A percentile compares a stretch with the other conserved stretches of the same genome.
phyloP scores from a whole-genome alignment of 352 stramenopile genomes.

The Pythium pyrilobum region DNA sequence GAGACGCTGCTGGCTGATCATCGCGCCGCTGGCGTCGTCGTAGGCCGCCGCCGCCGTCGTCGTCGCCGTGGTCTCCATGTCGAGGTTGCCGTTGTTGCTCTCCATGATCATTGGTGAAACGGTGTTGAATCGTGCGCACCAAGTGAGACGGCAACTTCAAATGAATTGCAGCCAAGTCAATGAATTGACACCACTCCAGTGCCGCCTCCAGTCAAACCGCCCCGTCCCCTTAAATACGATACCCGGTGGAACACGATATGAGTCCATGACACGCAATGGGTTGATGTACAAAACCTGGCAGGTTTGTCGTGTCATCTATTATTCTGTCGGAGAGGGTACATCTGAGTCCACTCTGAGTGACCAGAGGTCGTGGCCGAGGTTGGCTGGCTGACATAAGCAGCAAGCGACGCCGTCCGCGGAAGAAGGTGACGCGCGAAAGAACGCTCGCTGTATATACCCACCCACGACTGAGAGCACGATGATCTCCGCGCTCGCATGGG shows the following conservation, averaged over 20 bases:
- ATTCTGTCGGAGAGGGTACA: conserved; percentile 15
- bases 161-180: conserved; percentile 25
- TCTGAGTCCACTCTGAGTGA: background rate
- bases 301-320: too few species aligned
- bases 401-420: background rate
- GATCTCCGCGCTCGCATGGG: conserved; percentile 59
- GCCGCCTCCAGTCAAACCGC: conserved; percentile 18
- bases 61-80: background rate
- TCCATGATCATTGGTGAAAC: conserved; percentile 19
- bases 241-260: conserved; percentile 15
- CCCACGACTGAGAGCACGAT: conserved; percentile 19
- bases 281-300: too few species aligned
- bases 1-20: conserved; percentile 31
- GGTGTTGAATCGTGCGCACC: conserved; percentile 19
- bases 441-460: background rate
- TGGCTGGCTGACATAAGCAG: conserved; percentile 19
- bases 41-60: background rate
- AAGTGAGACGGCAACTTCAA: conserved; percentile 5
- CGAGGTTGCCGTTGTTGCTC: conserved; percentile 8
- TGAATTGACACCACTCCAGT: conserved; percentile 18
- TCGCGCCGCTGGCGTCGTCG: conserved; percentile 11
- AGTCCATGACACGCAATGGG: conserved; percentile 15
- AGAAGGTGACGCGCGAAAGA: background rate
- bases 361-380: conserved; percentile 13
- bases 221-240: background rate